Base-by-base conservation (phyloP, 2,329 filamentous ascomycete genomes). In the Stagonosporopsis rhizophila region DNA sequence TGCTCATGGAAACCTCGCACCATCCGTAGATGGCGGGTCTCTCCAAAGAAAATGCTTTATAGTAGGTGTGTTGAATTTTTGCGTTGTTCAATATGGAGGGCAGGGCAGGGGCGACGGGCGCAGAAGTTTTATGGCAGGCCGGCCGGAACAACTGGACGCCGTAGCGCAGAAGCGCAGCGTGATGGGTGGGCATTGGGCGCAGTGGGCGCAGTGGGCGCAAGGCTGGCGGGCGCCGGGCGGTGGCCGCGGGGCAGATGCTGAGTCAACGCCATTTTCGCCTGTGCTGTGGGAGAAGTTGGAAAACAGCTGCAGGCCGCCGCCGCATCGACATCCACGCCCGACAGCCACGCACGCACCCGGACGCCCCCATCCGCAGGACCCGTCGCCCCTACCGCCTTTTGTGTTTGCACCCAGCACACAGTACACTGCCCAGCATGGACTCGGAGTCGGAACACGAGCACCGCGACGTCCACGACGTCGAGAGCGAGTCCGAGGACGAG, bases 401-500 rank as follows among this genome's bases (percentile, higher is more conserved):
- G n/a, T n/a, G n/a, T n/a, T n/a, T n/a, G 23, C 23, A 25, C 23
- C 7, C 23, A 4, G 23, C 23, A 25, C 30, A 25, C 38, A 12
- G 9, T 14, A 39, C 45, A 35, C 30, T 32, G 30, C 68, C 71
- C 71, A 77, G 52, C 67, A 77, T 77, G 75, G 75, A 77, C 66
- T 76, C 75, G 56, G 75, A 77, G 52, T 75, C 73, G 44, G 75
- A 77, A 49, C 71, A 74, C 60, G 73, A 75, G 46, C 71, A 75
- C 66, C 74, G 74, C 68, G 46, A 56, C 53, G 53, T 56, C 46
- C 40, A 56, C 53, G 73, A 76, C 50, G 72, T 75, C 50, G 71
- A 75, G 65, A 74, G 73, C 66, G 85, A 91, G 76, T 84, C 91
- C 69, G 89, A 91, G 73, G 89, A 89, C 62, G 89, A 91, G 67